Percentiles rank a stretch among this genome's conserved stretches.
Evolutionary conservation across 1,284 basidiomycete species (phyloP).

Genomic region (Psilocybe mexicana): DNA sequence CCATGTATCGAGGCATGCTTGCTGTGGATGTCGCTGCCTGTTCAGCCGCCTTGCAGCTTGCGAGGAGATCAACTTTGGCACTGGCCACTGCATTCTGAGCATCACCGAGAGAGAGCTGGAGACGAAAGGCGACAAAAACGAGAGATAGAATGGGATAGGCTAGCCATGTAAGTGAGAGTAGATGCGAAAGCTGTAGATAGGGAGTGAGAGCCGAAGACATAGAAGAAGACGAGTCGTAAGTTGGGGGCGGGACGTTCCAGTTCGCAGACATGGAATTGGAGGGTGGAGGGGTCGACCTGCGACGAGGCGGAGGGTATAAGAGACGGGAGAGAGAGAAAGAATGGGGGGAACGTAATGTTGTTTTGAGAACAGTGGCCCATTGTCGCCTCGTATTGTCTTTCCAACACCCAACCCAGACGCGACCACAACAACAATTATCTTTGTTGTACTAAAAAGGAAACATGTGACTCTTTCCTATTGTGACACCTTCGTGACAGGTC

Average conservation of each 20-base stretch:
- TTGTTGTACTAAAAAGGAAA: constrained; percentile 6
- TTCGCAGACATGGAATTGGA: constrained; percentile 21
- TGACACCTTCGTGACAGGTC: constrained; percentile 13
- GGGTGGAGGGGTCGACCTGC: constrained; percentile 41
- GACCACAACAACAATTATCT: constrained; percentile 7
- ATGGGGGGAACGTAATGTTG: constrained; percentile 8
- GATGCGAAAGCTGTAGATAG: constrained; percentile 80
- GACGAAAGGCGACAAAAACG: constrained; percentile 81
- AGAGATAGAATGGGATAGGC: constrained; percentile 85
- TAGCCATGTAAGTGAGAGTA: constrained; percentile 84
- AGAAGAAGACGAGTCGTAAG: constrained; percentile 49
- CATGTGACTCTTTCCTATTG: constrained; percentile 16
- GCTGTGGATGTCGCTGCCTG: constrained; percentile 79
- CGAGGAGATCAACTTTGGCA: constrained; percentile 72
- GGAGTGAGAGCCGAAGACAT: constrained; percentile 63
- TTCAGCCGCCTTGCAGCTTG: constrained; percentile 84
- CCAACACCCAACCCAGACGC: neutral
- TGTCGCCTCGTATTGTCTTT: constrained; percentile 12
- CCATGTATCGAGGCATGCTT: constrained; percentile 86
- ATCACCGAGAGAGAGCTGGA: constrained; percentile 71
- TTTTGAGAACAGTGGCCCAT: constrained; percentile 15
- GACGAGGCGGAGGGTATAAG: constrained; percentile 31
- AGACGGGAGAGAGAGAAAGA: constrained; percentile 17
- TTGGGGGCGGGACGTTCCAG: constrained; percentile 51
- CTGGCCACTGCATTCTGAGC: constrained; percentile 66